Base-by-base conservation (phyloP, 2,329 filamentous ascomycete species). In the Thermochaetoides dissita region DNA sequence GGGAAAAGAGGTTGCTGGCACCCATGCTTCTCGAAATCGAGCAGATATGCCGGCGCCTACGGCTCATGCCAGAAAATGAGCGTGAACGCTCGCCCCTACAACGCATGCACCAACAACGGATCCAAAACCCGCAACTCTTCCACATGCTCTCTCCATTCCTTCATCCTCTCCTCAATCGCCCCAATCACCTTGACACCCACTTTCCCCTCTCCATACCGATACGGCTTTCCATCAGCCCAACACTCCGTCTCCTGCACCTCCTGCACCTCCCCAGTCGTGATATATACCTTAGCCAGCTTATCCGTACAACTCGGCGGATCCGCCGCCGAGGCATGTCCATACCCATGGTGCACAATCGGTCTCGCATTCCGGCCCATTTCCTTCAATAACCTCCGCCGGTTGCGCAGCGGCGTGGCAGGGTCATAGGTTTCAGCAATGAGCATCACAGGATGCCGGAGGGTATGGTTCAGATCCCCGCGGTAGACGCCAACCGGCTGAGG, bases 381-480 rank as follows among this genome's bases (percentile, higher is more conserved):
- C 0, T 48, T 39, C 11, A 63, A 43, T 3, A 71, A 55, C 28
- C 66, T 54, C 9, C 65, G 55, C 1, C 67, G 67, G 42, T 71
- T 70, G 6, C 66, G 60, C 36, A 71, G 51, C 5, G 68, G 68
- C 6, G 68, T 71, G 2, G 67, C 67, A 0, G 68, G 67, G 43
- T 71, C 68, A 43, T 71, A 65, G 6, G 64, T 64, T 56, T 67
- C 66, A 1, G 67, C 66, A 34, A 71, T 63, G 34, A 72, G 56
- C 34, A 71, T 51, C 2, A 71, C 53, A 0, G 68, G 66, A 42
- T 65, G 48, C 24, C 57, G 60, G 7, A 71, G 59, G 0, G 63
- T 63, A 38, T 60, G 50, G 51, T 67, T 65, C 29, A 71, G 52
- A 37, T 63, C 59, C 9, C 67, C 68, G 3, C 67, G 63, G 47